Percentiles rank a stretch among this genome's conserved stretches.
Conservation (phyloP, 331 rosid species). For the Saraca asoca region DNA sequence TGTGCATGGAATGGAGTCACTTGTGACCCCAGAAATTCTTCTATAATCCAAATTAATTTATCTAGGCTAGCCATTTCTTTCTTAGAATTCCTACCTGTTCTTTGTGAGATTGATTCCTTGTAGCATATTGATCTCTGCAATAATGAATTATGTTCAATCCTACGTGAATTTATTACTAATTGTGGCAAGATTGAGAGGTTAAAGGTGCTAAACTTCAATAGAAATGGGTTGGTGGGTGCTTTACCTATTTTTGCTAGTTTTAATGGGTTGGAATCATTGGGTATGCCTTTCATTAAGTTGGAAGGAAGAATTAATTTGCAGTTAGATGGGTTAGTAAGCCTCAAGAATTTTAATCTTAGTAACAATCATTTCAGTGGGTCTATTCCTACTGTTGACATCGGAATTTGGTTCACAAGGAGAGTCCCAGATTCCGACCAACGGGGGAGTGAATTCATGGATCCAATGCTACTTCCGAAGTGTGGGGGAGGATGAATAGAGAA, state of each 20-base stretch:
- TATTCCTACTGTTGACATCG: too few relatives aligned
- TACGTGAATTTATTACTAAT: conserved; percentile 42
- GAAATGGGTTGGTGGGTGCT: conserved; percentile 39
- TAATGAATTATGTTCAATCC: conserved; percentile 43
- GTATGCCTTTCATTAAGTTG: conserved; percentile 48
- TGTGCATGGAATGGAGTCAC: too few relatives aligned
- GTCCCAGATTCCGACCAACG: too few relatives aligned
- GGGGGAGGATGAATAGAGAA: too few relatives aligned
- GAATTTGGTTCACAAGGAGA: too few relatives aligned
- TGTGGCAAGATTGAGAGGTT: conserved; percentile 58
- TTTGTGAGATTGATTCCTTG: conserved; percentile 66
- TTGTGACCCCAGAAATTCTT: too few relatives aligned
- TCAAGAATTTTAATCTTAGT: conserved; percentile 55
- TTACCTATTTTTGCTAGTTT: conserved; percentile 69
- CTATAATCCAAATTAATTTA: conserved; percentile 30
- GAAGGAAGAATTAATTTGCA: conserved; percentile 33
- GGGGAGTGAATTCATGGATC: too few relatives aligned
- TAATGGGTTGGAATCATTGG: conserved; percentile 53
- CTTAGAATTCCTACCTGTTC: conserved; percentile 42
- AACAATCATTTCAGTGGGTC: conserved; percentile 18
- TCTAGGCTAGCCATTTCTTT: conserved; percentile 46
- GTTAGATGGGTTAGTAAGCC: conserved; percentile 53
- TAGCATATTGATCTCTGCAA: conserved; percentile 58
- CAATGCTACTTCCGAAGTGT: too few relatives aligned
- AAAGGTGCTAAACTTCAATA: conserved; percentile 55